Conservation (phyloP, 495 filamentous ascomycete species). For the Massariosphaeria phaeospora region DNA sequence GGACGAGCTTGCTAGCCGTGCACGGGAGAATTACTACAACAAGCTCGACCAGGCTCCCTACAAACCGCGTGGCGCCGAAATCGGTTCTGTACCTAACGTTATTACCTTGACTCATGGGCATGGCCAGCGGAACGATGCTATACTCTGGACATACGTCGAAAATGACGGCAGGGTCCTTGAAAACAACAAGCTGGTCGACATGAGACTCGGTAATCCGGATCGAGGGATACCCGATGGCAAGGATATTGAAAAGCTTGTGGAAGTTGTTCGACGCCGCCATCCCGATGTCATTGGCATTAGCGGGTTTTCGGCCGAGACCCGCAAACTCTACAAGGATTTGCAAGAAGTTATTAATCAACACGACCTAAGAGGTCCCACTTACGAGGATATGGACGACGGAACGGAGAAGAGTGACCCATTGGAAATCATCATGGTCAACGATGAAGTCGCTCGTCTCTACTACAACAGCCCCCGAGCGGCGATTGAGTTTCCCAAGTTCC, state of each 20-base stretch:
- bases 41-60: slow-evolving; percentile 92
- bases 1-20: slow-evolving; percentile 73
- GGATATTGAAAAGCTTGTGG: slow-evolving; percentile 62
- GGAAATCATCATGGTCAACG: slow-evolving; percentile 88
- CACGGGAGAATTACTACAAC: slow-evolving; percentile 77
- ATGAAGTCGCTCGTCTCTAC: slow-evolving; percentile 91
- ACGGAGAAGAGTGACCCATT: slow-evolving; percentile 62
- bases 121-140: slow-evolving; percentile 70
- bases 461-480: slow-evolving; percentile 81
- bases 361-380: slow-evolving; percentile 67
- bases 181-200: slow-evolving; percentile 75
- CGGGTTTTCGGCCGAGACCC: slow-evolving; percentile 84
- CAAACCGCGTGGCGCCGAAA: slow-evolving; percentile 87
- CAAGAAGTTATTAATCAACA: slow-evolving; percentile 68
- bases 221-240: slow-evolving; percentile 58
- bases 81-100: slow-evolving; percentile 83
- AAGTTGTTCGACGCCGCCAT: slow-evolving; percentile 65
- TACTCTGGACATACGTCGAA: slow-evolving; percentile 88
- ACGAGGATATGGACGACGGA: slow-evolving; percentile 63
- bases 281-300: slow-evolving; percentile 88
- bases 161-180: slow-evolving; percentile 87
- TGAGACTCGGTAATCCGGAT: slow-evolving; percentile 63
- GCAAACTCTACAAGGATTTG: slow-evolving; percentile 73
- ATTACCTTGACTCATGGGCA: slow-evolving; percentile 79
- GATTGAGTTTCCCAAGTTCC: slow-evolving; percentile 72